Conservation (phyloP, 2,329 filamentous ascomycete species). For the Aspergillus fischeri region DNA sequence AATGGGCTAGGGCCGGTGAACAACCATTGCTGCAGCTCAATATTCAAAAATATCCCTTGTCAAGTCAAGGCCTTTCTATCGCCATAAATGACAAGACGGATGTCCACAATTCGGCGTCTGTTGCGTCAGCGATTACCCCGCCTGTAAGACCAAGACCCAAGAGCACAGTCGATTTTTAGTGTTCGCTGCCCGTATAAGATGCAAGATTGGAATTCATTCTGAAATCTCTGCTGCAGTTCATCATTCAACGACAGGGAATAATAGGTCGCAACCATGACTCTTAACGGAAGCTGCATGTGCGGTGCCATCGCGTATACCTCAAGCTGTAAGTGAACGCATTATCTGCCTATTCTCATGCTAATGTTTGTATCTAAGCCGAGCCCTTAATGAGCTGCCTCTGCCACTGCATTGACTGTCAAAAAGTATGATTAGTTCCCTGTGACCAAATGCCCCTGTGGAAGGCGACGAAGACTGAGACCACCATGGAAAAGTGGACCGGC, state of each 20-base stretch:
- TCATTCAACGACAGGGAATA: background rate
- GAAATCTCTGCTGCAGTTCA: background rate
- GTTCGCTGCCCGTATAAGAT: too few species aligned
- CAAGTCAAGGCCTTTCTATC: too few species aligned
- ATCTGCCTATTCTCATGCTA: background rate
- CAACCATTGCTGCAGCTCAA: too few species aligned
- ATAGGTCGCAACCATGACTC: slow-evolving; percentile 17
- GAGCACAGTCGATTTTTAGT: too few species aligned
- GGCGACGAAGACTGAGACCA: background rate
- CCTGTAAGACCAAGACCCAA: too few species aligned
- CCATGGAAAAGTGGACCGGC: slow-evolving; percentile 45
- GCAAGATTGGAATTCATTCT: background rate
- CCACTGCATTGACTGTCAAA: slow-evolving; percentile 54
- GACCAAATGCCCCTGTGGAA: background rate
- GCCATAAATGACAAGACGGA: too few species aligned
- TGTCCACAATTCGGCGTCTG: too few species aligned
- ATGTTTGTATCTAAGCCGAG: slow-evolving; percentile 31
- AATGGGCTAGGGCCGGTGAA: too few species aligned
- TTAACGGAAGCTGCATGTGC: slow-evolving; percentile 33
- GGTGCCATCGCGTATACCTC: slow-evolving; percentile 27
- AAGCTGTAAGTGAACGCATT: slow-evolving; percentile 16
- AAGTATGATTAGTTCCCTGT: slow-evolving; percentile 31
- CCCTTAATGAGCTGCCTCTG: slow-evolving; percentile 46
- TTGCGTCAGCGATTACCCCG: too few species aligned
- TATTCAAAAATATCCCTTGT: too few species aligned